These are phyloP conservation scores for Phytophthora sp. DNA, from an alignment of 352 stramenopile genomes.

Conservation along the genomic window DNA sequence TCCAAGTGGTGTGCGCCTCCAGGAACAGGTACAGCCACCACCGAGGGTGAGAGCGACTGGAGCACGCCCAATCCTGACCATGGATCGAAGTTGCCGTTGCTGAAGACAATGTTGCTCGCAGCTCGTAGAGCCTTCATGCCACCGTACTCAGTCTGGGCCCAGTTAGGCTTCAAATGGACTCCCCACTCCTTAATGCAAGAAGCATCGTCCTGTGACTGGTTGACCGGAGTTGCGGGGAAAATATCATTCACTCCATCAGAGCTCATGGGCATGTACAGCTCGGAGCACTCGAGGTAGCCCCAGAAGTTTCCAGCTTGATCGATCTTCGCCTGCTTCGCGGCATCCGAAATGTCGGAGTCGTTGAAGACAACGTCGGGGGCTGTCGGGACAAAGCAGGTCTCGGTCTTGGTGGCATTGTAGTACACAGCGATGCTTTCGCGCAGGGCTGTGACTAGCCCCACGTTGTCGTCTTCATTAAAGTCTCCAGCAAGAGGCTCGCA, in stretches of 20 bases:
- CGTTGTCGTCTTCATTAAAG: slow-evolving; percentile 24
- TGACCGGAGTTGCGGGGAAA: slow-evolving; percentile 29
- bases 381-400: slow-evolving; percentile 39
- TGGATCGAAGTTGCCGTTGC: slow-evolving; percentile 68
- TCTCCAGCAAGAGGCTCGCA: slow-evolving; percentile 37
- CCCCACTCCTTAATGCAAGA: slow-evolving; percentile 47
- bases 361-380: background rate
- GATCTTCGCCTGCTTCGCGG: slow-evolving; percentile 41
- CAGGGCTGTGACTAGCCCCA: slow-evolving; percentile 35
- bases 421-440: slow-evolving; percentile 49
- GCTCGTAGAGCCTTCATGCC: slow-evolving; percentile 50
- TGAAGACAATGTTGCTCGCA: slow-evolving; percentile 74
- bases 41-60: slow-evolving; percentile 40
- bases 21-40: slow-evolving; percentile 44
- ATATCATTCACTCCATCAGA: slow-evolving; percentile 48
- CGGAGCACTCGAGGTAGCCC: slow-evolving; percentile 56
- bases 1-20: slow-evolving; percentile 61
- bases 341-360: slow-evolving; percentile 7
- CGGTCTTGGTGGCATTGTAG: slow-evolving; percentile 50
- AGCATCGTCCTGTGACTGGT: slow-evolving; percentile 37
- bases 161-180: slow-evolving; percentile 51
- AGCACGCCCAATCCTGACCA: slow-evolving; percentile 62
- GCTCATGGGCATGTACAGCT: slow-evolving; percentile 55
- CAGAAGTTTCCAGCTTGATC: slow-evolving; percentile 47
- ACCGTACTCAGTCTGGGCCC: slow-evolving; percentile 53